Conservation (phyloP, 345 rosid species). For the Sisymbrium altissimum region DNA sequence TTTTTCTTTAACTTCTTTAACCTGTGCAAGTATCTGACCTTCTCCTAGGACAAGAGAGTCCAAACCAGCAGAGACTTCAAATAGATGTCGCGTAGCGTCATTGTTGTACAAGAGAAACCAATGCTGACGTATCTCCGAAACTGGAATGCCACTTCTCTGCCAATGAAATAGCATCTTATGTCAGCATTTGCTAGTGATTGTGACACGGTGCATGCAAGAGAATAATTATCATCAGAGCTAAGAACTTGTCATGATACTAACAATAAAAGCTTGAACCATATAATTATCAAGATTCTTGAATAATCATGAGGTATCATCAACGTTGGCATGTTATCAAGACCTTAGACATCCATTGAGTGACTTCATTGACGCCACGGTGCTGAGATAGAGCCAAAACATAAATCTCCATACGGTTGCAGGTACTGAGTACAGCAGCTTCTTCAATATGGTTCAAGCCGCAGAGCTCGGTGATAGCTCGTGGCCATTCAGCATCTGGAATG, state of each 20-base stretch:
- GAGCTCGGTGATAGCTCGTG: neutral
- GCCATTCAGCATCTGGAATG: neutral
- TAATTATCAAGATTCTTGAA: neutral
- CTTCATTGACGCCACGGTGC: neutral
- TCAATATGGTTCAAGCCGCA: neutral
- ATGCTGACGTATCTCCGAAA: neutral
- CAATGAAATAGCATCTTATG: neutral
- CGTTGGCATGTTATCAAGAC: no score
- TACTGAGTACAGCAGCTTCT: neutral
- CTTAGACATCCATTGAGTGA: neutral
- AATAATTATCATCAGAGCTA: neutral
- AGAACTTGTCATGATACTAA: no score
- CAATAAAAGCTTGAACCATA: neutral
- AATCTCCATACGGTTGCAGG: neutral
- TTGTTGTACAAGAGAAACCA: neutral
- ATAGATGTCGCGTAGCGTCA: neutral
- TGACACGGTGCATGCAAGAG: no score
- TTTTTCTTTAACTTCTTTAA: neutral
- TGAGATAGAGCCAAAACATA: neutral
- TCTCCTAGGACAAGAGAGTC: slow-evolving; percentile 1
- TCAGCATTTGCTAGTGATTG: no score
- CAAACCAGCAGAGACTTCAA: neutral
- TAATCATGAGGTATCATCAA: neutral
- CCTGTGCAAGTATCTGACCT: neutral
- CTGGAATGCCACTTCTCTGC: neutral